Evolutionary conservation across 2,329 filamentous ascomycete species (phyloP).

Genomic region (Arthrobotrys megalospora): DNA sequence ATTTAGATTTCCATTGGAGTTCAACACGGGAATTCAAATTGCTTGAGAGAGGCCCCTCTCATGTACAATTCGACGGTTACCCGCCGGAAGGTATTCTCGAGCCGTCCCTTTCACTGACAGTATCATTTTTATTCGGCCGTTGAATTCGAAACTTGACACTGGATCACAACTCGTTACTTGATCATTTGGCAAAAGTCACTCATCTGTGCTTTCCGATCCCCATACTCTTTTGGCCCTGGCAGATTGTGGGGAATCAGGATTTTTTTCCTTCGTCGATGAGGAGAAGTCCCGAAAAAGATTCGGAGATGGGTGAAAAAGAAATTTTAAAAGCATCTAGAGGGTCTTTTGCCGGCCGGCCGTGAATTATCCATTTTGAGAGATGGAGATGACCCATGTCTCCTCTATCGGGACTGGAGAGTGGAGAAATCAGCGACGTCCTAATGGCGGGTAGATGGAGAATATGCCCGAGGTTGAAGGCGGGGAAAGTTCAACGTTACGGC

Average conservation of each 20-base stretch:
- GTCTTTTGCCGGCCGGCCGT: slow-evolving; percentile 47
- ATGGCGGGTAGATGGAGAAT: slow-evolving; percentile 56
- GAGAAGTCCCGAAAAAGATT: slow-evolving; percentile 43
- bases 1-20: slow-evolving; percentile 29
- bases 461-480: slow-evolving; percentile 44
- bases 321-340: neutral
- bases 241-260: slow-evolving; percentile 55
- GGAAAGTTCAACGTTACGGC: slow-evolving; percentile 1
- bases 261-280: slow-evolving; percentile 30
- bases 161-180: slow-evolving; percentile 19
- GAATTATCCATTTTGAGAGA: slow-evolving; percentile 45
- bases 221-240: slow-evolving; percentile 37
- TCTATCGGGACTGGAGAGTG: slow-evolving; percentile 48
- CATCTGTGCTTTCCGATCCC: slow-evolving; percentile 39
- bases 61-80: slow-evolving; percentile 56
- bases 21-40: slow-evolving; percentile 41
- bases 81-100: slow-evolving; percentile 54
- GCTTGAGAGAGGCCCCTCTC: slow-evolving; percentile 25
- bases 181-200: slow-evolving; percentile 56
- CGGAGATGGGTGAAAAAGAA: slow-evolving; percentile 46
- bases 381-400: slow-evolving; percentile 45
- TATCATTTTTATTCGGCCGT: slow-evolving; percentile 25
- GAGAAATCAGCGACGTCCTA: slow-evolving; percentile 42
- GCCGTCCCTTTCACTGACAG: slow-evolving; percentile 19
- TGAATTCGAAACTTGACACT: slow-evolving; percentile 17